Evolutionary conservation across 2,329 filamentous ascomycete species (phyloP), one percentile per base, ranked within the genome.

Genomic region (Diaporthe ilicicola): DNA sequence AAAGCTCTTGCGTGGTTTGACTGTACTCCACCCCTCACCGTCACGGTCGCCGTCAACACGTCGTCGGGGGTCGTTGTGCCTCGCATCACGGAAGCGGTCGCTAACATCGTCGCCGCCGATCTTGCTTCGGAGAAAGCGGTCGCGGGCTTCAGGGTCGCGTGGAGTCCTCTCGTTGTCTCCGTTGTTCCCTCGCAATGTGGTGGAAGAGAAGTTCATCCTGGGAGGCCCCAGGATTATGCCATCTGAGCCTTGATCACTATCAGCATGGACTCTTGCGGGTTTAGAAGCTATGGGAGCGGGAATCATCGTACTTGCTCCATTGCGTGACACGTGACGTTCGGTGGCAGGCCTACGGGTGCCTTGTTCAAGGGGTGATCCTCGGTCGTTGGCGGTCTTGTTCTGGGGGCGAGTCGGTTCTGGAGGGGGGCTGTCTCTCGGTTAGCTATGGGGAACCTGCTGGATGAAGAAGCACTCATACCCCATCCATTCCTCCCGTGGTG

Each of bases 401-500:
- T 83, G 84, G 48, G 82, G 81, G 72, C 86, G 85, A 70, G 80
- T 78, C 69, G 82, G 81, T 69, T 88, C 85, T 55, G 82, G 82
- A 22, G 83, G 82, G 72, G 82, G 79, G 71, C 85, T 88, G 74
- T 13, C 51, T 37, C n/a, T 54, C 72, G 46, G 69, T 70, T 37
- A 73, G 61, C 70, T 64, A 13, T 48, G 62, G 32, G 51, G 9
- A 51, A 29, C 7, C 9, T 64, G 70, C 46, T 61, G 51, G 51
- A 24, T 56, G 29, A 64, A 51, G 37, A 34, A 59, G 19, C 67
- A 62, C 51, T 61, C 89, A 79, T 86, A 97, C 93, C 95, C 94
- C 94, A 98, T 97, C 95, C 95, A 98, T 85, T 97, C 94, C 84
- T 97, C 94, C 74, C 92, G 89, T 32, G 94, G 92, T 74, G 94